phyloP scores from a whole-genome alignment of 2,329 filamentous ascomycete genomes.

The Magnaporthiopsis rhizophila region DNA sequence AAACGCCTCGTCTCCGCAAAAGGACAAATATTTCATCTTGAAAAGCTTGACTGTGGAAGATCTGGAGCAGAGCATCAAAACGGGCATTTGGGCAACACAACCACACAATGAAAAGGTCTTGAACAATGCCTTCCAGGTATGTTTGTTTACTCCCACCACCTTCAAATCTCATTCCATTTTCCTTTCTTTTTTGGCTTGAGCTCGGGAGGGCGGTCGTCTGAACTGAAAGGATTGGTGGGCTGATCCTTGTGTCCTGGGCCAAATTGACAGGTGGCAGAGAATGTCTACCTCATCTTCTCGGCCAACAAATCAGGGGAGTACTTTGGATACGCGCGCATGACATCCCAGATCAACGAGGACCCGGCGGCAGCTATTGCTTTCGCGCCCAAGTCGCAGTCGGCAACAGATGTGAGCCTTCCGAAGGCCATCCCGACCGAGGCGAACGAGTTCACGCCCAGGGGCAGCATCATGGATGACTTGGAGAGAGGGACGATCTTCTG shows the following conservation, averaged over 20 bases:
- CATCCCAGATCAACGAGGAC: slow-evolving; percentile 73
- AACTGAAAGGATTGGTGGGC: background rate
- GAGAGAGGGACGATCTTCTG: slow-evolving; percentile 95
- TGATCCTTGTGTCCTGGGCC: slow-evolving; percentile 1
- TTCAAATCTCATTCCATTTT: background rate
- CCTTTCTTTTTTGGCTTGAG: background rate
- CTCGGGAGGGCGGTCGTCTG: background rate
- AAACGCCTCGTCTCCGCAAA: slow-evolving; percentile 21
- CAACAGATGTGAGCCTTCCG: slow-evolving; percentile 57
- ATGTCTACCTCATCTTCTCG: slow-evolving; percentile 88
- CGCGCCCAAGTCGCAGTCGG: slow-evolving; percentile 53
- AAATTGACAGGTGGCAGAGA: slow-evolving; percentile 57
- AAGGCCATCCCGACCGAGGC: slow-evolving; percentile 74
- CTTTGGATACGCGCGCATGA: slow-evolving; percentile 90
- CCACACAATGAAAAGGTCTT: slow-evolving; percentile 81
- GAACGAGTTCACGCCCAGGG: slow-evolving; percentile 69
- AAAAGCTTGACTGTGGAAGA: slow-evolving; percentile 92
- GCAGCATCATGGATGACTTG: slow-evolving; percentile 86
- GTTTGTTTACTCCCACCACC: slow-evolving; percentile 12
- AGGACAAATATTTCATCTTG: slow-evolving; percentile 81
- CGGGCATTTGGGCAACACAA: slow-evolving; percentile 89
- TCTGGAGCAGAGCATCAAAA: slow-evolving; percentile 78
- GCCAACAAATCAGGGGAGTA: slow-evolving; percentile 97
- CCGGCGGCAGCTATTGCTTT: slow-evolving; percentile 61
- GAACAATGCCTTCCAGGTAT: slow-evolving; percentile 75